These are phyloP conservation scores for Diphasiastrum complanatum DNA, from an alignment of 83 land plant species.

Conservation along the genomic window DNA sequence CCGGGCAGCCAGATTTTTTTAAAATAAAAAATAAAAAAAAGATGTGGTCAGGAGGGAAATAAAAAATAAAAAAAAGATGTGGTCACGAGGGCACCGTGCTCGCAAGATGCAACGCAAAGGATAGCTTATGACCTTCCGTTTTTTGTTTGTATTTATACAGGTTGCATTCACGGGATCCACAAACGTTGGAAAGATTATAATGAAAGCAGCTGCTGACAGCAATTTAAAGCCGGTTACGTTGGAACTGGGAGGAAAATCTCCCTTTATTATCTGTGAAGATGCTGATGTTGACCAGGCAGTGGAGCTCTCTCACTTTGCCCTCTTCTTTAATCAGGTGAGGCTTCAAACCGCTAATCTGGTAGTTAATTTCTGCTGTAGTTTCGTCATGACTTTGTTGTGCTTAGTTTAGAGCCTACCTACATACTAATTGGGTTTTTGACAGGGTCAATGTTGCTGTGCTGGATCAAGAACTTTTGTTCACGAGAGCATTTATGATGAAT, in stretches of 20 bases:
- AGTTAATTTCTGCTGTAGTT: too few relatives aligned
- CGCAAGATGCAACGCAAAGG: not conserved
- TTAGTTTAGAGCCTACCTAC: too few relatives aligned
- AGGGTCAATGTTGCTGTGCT: constrained; percentile 94
- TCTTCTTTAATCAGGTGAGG: constrained; percentile 67
- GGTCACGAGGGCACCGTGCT: too few relatives aligned
- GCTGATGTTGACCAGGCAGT: constrained; percentile 84
- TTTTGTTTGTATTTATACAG: constrained; percentile 27
- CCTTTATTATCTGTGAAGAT: constrained; percentile 74
- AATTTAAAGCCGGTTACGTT: constrained; percentile 72
- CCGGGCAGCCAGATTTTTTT: too few relatives aligned
- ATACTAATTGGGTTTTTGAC: too few relatives aligned
- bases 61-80: too few relatives aligned
- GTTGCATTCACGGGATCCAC: constrained; percentile 87
- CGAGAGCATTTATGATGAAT: constrained; percentile 81
- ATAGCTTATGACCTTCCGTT: not conserved
- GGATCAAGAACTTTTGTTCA: constrained; percentile 91
- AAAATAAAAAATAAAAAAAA: too few relatives aligned
- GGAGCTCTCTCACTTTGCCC: constrained; percentile 75
- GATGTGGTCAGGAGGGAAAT: too few relatives aligned
- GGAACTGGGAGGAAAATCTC: constrained; percentile 95
- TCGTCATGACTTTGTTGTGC: too few relatives aligned
- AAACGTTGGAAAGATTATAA: constrained; percentile 42
- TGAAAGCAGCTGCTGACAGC: constrained; percentile 55
- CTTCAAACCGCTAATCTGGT: too few relatives aligned